Evolutionary conservation across 1,284 basidiomycete genomes (phyloP).

Genomic region (Naganishia liquefaciens): DNA sequence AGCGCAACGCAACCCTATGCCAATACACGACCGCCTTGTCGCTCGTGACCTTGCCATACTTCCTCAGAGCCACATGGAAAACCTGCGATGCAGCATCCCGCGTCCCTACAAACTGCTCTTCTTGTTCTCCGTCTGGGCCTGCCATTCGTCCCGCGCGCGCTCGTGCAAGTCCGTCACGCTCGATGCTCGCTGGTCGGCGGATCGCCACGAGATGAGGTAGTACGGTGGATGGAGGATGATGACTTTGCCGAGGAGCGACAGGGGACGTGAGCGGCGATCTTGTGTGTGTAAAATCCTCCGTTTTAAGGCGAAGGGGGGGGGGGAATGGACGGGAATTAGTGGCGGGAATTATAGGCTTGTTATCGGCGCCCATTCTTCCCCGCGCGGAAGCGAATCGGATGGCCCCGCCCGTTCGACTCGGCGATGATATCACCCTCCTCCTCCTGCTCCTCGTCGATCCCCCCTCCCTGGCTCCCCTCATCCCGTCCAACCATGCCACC

Average conservation of each 20-base stretch:
- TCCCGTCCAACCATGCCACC: too few relatives aligned
- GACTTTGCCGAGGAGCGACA: neutral
- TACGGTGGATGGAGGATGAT: neutral
- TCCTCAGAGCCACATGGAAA: slow-evolving; percentile 6
- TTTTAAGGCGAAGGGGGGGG: too few relatives aligned
- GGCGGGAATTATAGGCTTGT: too few relatives aligned
- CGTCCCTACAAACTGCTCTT: neutral
- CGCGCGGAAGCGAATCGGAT: too few relatives aligned
- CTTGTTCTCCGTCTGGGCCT: neutral
- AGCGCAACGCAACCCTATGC: slow-evolving; percentile 27
- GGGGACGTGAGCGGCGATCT: too few relatives aligned
- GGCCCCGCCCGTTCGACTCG: too few relatives aligned
- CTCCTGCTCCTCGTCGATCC: too few relatives aligned
- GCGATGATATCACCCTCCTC: too few relatives aligned
- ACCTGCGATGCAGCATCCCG: slow-evolving; percentile 17
- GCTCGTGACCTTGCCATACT: neutral
- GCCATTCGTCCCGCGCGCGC: neutral
- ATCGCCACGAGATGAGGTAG: slow-evolving; percentile 4
- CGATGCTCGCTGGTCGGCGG: neutral
- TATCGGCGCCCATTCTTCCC: too few relatives aligned
- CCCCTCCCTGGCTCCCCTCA: too few relatives aligned
- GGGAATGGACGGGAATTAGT: too few relatives aligned
- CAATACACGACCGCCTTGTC: slow-evolving; percentile 27
- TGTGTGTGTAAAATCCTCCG: too few relatives aligned
- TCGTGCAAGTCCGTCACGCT: slow-evolving; percentile 2